Percentiles rank a stretch among this genome's conserved stretches.
Evolutionary conservation across 352 stramenopile species (phyloP).

Genomic region (Peronospora destructor): DNA sequence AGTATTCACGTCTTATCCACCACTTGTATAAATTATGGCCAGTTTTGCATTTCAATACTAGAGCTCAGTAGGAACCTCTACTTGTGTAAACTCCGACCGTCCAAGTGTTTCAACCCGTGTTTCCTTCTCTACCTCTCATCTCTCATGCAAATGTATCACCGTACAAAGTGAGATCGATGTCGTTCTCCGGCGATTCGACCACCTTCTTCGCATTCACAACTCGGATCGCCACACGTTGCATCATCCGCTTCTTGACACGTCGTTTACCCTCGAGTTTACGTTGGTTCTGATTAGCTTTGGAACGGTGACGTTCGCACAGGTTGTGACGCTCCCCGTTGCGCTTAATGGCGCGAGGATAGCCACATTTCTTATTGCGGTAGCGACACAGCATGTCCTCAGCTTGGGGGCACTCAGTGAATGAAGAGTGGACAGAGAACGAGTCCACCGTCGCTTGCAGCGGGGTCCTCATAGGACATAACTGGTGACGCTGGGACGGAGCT

Average conservation of each 20-base stretch:
- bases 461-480: conserved; percentile 9
- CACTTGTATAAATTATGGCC: no score
- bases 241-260: conserved; percentile 47
- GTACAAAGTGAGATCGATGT: conserved; percentile 19
- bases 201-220: conserved; percentile 23
- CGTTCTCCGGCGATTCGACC: conserved; percentile 1
- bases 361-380: conserved; percentile 64
- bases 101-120: background rate
- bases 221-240: conserved; percentile 15
- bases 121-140: background rate
- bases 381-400: conserved; percentile 38
- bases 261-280: conserved; percentile 78
- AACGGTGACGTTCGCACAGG: conserved; percentile 52
- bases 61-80: no score
- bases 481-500: conserved; percentile 1
- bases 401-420: background rate
- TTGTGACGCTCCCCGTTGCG: conserved; percentile 63
- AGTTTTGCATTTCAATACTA: no score
- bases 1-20: no score
- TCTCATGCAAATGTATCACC: conserved; percentile 14
- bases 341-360: conserved; percentile 51
- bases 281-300: conserved; percentile 77
- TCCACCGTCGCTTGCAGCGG: background rate
- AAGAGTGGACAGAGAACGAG: background rate
- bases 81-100: background rate